Percentiles rank a stretch among this genome's conserved stretches.
Evolutionary conservation across 129 eudicot genomes (phyloP).

Genomic region (Helichrysum umbraculigerum): DNA sequence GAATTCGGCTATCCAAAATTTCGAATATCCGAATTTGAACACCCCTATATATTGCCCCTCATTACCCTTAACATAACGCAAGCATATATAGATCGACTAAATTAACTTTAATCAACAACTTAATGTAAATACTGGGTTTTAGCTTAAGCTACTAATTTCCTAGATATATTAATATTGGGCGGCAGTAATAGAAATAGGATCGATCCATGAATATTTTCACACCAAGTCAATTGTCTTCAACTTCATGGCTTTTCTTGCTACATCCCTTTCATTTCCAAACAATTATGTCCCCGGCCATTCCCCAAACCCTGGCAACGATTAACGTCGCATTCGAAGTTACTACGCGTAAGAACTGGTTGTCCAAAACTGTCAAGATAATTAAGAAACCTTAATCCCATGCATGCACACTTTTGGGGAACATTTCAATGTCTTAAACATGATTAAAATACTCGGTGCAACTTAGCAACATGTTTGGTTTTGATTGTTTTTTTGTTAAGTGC

Average conservation of each 20-base stretch:
- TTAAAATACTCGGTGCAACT: neutral
- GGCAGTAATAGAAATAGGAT: constrained; percentile 1
- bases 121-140: too few relatives aligned
- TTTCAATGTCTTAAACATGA: constrained; percentile 5
- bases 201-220: neutral
- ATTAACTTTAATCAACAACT: too few relatives aligned
- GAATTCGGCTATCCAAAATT: too few relatives aligned
- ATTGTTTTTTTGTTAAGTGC: constrained; percentile 7
- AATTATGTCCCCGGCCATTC: neutral
- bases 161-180: neutral
- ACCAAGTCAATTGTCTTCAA: constrained; percentile 20
- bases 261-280: neutral
- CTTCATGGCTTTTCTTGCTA: constrained; percentile 24
- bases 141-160: too few relatives aligned
- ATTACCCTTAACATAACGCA: too few relatives aligned
- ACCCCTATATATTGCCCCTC: too few relatives aligned
- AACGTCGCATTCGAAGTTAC: constrained; percentile 12
- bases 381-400: neutral
- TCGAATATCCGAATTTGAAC: too few relatives aligned
- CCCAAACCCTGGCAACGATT: constrained; percentile 1
- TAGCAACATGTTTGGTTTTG: constrained; percentile 11
- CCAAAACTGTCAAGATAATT: neutral
- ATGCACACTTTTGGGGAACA: constrained; percentile 9
- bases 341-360: constrained; percentile 1
- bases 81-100: too few relatives aligned